Conservation (phyloP, 352 stramenopile species). For the Nothophytophthora sp. region DNA sequence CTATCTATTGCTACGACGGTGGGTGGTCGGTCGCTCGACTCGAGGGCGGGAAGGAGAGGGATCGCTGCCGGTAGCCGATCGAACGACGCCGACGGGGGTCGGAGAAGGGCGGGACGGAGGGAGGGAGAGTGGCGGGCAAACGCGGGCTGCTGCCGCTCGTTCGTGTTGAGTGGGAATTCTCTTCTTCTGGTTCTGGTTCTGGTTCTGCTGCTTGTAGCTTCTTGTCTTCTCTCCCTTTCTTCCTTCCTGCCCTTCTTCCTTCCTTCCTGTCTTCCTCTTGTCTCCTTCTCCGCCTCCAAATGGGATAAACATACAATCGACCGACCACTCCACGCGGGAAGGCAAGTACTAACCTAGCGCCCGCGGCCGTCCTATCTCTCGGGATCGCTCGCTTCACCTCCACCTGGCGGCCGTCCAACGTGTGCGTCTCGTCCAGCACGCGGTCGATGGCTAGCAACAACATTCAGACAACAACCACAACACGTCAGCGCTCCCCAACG, state of each 20-base stretch:
- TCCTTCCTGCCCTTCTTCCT: conserved; percentile 29
- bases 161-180: conserved; percentile 41
- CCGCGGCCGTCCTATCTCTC: conserved; percentile 72
- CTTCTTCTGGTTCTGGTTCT: conserved; percentile 29
- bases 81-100: too few species aligned
- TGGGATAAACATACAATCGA: too few species aligned
- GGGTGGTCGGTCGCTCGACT: too few species aligned
- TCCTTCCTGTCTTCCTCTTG: conserved; percentile 16
- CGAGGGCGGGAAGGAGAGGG: too few species aligned
- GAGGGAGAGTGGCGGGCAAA: conserved; percentile 31
- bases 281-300: conserved; percentile 10
- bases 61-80: too few species aligned
- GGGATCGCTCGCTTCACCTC: conserved; percentile 93
- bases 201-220: conserved; percentile 23
- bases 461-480: conserved; percentile 3
- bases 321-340: too few species aligned
- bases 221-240: conserved; percentile 27
- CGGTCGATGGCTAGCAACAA: conserved; percentile 74
- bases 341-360: conserved; percentile 80
- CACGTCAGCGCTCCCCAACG: conserved; percentile 21
- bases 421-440: conserved; percentile 86
- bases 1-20: too few species aligned
- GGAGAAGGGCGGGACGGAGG: conserved; percentile 36
- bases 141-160: conserved; percentile 31
- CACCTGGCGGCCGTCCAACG: conserved; percentile 88